Conservation (phyloP, 225 moss, liverwort and hornwort genomes). For the Ulota crispa region DNA sequence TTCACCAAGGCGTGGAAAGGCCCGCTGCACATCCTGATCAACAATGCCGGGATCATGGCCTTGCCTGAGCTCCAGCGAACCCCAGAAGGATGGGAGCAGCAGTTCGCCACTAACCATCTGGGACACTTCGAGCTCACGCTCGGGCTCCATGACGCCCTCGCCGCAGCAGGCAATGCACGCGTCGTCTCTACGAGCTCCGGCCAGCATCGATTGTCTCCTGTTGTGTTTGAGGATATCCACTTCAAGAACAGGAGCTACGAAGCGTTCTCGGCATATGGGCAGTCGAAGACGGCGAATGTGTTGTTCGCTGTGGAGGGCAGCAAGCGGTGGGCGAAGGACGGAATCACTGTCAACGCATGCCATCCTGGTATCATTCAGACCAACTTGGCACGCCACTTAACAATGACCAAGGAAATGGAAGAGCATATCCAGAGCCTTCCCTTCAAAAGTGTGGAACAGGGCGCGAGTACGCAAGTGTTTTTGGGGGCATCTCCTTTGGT, state of each 20-base stretch:
- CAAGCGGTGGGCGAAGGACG: constrained; percentile 4
- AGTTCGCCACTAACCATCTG: not conserved
- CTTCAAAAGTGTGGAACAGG: not conserved
- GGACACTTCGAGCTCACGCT: not conserved
- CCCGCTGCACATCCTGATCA: not conserved
- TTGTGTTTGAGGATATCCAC: constrained; percentile 5
- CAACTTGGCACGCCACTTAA: not conserved
- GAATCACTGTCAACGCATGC: not conserved
- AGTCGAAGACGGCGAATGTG: constrained; percentile 7
- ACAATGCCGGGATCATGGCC: not conserved
- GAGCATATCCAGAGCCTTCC: not conserved
- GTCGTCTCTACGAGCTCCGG: constrained; percentile 9
- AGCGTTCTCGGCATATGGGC: not conserved
- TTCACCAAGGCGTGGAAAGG: not conserved
- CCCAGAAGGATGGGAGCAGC: not conserved
- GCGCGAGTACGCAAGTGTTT: not conserved
- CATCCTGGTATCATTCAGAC: not conserved
- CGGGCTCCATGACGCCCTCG: not conserved
- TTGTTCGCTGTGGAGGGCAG: not conserved
- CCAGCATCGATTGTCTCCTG: rapidly evolving
- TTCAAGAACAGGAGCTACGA: not conserved
- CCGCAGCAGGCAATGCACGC: not conserved
- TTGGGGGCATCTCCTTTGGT: not conserved
- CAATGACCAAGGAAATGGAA: not conserved
- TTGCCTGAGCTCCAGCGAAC: not conserved